Evolutionary conservation across 352 stramenopile genomes (phyloP).

Genomic region (Globisporangium recalcitrans): DNA sequence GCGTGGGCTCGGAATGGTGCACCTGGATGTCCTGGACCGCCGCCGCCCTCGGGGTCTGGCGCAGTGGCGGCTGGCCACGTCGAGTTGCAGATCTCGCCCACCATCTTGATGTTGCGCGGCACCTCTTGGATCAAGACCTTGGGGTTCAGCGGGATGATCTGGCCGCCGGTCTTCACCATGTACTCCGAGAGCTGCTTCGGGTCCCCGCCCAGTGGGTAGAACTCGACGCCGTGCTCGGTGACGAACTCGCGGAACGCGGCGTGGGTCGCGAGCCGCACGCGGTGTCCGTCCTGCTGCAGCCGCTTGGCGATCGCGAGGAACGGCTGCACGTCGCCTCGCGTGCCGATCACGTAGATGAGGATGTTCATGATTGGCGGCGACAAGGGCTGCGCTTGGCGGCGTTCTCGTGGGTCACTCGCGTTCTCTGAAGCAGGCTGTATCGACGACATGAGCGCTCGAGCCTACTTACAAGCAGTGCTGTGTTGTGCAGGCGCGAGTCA

Average conservation of each 20-base stretch:
- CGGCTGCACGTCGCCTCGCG: conserved; percentile 82
- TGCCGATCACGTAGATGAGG: conserved; percentile 89
- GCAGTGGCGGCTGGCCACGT: conserved; percentile 87
- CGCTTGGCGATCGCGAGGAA: conserved; percentile 85
- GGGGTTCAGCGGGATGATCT: conserved; percentile 63
- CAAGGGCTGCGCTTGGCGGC: too few relatives aligned
- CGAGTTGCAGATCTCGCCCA: conserved; percentile 83
- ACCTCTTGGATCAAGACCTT: conserved; percentile 64
- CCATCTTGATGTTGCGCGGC: conserved; percentile 85
- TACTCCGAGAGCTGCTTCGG: conserved; percentile 81
- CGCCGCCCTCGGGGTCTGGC: conserved; percentile 68
- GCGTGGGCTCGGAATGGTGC: conserved; percentile 82
- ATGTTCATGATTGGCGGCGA: conserved; percentile 45
- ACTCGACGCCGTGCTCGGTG: conserved; percentile 61
- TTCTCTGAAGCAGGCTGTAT: neutral
- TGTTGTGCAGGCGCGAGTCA: neutral
- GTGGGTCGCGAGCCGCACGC: conserved; percentile 90
- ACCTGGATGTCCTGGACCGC: conserved; percentile 35
- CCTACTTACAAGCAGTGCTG: neutral
- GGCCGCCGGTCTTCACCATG: conserved; percentile 89
- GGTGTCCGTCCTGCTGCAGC: conserved; percentile 81
- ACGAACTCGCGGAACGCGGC: conserved; percentile 84
- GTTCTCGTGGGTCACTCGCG: too few relatives aligned
- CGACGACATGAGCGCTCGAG: neutral
- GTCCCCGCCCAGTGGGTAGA: conserved; percentile 72